Evolutionary conservation across 2,329 filamentous ascomycete species (phyloP).

Genomic region (Venturia effusa): DNA sequence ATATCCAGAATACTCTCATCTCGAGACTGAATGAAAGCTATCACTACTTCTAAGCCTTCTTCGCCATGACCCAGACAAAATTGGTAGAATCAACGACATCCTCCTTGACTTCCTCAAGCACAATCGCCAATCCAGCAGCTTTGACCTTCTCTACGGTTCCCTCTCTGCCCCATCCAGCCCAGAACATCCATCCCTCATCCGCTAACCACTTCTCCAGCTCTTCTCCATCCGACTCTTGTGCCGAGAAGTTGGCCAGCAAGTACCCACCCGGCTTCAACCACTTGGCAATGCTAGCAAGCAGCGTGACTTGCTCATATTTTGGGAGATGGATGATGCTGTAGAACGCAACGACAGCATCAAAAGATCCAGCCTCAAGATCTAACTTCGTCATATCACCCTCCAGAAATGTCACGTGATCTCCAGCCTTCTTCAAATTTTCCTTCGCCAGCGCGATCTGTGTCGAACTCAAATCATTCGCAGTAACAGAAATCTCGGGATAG

Average conservation of each 20-base stretch:
- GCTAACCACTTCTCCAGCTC: conserved; percentile 23
- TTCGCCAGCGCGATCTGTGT: conserved; percentile 28
- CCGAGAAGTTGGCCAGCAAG: conserved; percentile 39
- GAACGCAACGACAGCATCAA: conserved; percentile 42
- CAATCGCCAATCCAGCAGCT: conserved; percentile 16
- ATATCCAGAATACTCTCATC: conserved; percentile 7
- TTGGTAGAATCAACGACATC: conserved; percentile 17
- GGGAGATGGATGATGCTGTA: conserved; percentile 48
- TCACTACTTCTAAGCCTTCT: conserved; percentile 12
- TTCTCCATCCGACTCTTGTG: conserved; percentile 14
- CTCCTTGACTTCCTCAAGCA: conserved; percentile 15
- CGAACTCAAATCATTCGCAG: conserved; percentile 33
- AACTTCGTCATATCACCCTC: conserved; percentile 34
- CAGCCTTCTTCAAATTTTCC: conserved; percentile 14
- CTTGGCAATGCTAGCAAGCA: conserved; percentile 32
- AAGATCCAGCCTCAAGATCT: conserved; percentile 22
- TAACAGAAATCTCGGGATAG: conserved; percentile 20
- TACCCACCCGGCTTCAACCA: conserved; percentile 44
- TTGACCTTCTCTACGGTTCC: conserved; percentile 15
- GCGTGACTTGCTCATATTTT: conserved; percentile 35
- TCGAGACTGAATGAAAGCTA: not conserved
- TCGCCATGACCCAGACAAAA: conserved; percentile 23
- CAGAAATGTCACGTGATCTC: conserved; percentile 19
- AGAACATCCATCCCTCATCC: conserved; percentile 25
- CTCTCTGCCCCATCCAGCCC: conserved; percentile 29